Evolutionary conservation across 2,329 filamentous ascomycete genomes (phyloP), one percentile per base, ranked within the genome.

Genomic region (Metarhizium rileyi): DNA sequence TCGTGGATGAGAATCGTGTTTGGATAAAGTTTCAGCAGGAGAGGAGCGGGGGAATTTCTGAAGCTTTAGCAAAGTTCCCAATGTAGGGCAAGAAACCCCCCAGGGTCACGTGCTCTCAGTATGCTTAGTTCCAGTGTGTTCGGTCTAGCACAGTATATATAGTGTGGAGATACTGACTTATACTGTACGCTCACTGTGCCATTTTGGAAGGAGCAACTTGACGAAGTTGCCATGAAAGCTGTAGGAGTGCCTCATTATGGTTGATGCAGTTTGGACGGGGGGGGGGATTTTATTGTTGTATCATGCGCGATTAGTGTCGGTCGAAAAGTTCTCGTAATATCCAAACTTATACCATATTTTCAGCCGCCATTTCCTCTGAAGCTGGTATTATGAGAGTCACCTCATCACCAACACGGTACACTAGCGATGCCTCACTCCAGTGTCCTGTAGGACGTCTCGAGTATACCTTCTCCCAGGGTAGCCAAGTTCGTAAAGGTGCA

Each of bases 1-100:
- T 69, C 67, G 61, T 62, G 58, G 67, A 71, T 71, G 70, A 73
- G 69, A 70, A 65, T 69, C 64, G 63, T 66, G 66, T 62, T 67
- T 63, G 66, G 67, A 68, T 70, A 61, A n/a, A 69, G 62, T 64
- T 66, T 66, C 61, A 68, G 63, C 55, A 42, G 27, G 43, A 46
- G 43, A 50, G 42, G 51, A 52, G 51, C 60, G 59, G 62, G 63
- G 59, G 57, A 56, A 61, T 55, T 58, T 56, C 48, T 23, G 42
- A 54, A 59, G 53, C 50, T 61, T 65, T 62, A 62, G 60, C 58
- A 60, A 62, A 53, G 52, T 45, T 28, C 23, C 55, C 51, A 44
- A 56, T 49, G 59, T 68, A 68, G 65, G 65, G 66, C 63, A 66
- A 55, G 57, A 59, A 68, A 57, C 65, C 65, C 66, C 60, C 56